Evolutionary conservation across 2,329 filamentous ascomycete species (phyloP).

Genomic region (Sclerotinia subarctica): DNA sequence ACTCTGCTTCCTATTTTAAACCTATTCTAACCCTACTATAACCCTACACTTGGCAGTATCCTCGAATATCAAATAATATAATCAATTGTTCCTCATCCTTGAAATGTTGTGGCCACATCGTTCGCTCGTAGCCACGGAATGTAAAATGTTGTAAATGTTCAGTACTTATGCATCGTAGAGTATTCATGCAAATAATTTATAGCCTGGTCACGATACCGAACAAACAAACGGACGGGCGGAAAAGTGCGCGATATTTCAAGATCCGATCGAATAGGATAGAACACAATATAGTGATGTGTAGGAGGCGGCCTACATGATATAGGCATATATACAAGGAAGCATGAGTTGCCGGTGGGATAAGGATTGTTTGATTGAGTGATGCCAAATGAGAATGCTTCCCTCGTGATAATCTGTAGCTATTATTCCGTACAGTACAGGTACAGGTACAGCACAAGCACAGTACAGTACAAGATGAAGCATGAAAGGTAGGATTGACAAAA

Average conservation of each 20-base stretch:
- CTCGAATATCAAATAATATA: background rate
- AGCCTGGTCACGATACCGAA: slow-evolving; percentile 11
- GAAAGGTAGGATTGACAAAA: background rate
- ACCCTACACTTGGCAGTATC: slow-evolving; percentile 4
- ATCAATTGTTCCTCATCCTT: background rate
- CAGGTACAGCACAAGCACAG: no score
- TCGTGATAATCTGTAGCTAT: background rate
- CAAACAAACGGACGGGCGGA: slow-evolving; percentile 10
- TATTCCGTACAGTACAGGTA: background rate
- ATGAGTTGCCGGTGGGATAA: background rate
- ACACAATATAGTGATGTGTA: background rate
- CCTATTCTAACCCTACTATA: background rate
- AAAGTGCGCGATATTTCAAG: slow-evolving; percentile 1
- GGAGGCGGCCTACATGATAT: slow-evolving; percentile 9
- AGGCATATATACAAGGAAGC: background rate
- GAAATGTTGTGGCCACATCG: background rate
- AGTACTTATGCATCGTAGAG: background rate
- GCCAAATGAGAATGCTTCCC: background rate
- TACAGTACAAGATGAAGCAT: background rate
- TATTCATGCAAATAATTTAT: slow-evolving; percentile 1
- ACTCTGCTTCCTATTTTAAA: background rate
- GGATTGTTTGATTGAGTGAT: background rate
- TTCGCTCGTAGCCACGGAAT: background rate
- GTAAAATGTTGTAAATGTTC: background rate
- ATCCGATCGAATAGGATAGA: background rate